Evolutionary conservation across 73 alveolate genomes (phyloP).

Genomic region (Stentor roeselii): DNA sequence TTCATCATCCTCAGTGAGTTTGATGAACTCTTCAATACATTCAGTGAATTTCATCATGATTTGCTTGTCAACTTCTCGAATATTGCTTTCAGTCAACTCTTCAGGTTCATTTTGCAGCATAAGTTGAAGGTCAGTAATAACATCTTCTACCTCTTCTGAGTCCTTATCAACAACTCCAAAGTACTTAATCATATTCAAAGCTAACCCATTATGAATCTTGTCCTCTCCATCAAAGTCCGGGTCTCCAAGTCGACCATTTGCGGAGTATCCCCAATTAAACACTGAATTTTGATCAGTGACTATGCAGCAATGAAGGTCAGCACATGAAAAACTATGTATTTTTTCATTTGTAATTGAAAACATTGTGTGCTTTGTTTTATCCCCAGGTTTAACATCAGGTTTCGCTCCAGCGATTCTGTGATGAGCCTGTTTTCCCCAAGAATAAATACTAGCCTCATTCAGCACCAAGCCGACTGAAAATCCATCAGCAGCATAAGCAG

Average conservation of each 20-base stretch:
- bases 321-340: neutral
- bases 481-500: neutral
- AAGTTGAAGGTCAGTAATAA: neutral
- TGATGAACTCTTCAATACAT: neutral
- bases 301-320: slow-evolving; percentile 34
- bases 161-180: neutral
- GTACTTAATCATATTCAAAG: neutral
- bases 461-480: neutral
- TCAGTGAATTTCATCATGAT: neutral
- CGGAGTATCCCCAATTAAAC: slow-evolving; percentile 63
- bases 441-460: neutral
- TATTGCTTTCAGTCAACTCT: slow-evolving; percentile 12
- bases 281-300: slow-evolving; percentile 42
- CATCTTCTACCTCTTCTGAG: neutral
- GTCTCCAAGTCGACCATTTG: slow-evolving; percentile 62
- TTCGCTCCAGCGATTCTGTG: neutral
- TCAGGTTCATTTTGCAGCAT: slow-evolving; percentile 29
- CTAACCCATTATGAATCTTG: neutral
- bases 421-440: slow-evolving; percentile 22
- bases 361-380: neutral
- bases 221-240: neutral
- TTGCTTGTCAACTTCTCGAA: slow-evolving; percentile 6
- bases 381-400: neutral
- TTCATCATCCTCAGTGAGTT: neutral
- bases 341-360: neutral